Evolutionary conservation across 139 green algal species (phyloP).

Genomic region (Tetradesmus lagerheimii): DNA sequence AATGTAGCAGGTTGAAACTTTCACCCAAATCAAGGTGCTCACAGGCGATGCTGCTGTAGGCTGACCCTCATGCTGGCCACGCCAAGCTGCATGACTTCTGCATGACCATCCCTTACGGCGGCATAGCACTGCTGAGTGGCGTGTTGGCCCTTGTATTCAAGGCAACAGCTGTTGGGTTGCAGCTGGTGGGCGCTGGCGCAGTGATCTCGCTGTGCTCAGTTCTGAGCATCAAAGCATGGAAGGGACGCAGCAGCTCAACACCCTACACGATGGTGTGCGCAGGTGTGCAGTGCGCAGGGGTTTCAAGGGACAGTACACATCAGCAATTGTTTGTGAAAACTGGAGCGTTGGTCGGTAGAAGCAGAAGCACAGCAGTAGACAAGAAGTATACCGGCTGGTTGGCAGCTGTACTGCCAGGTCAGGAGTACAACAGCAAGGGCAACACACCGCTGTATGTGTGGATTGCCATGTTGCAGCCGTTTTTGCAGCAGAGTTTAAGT

Average conservation of each 20-base stretch:
- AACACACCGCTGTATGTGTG: background rate
- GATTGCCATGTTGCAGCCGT: background rate
- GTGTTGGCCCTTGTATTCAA: slow-evolving; percentile 58
- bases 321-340: too few species aligned
- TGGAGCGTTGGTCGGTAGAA: too few species aligned
- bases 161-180: slow-evolving; percentile 40
- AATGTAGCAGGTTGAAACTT: background rate
- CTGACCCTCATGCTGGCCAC: slow-evolving; percentile 50
- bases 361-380: too few species aligned
- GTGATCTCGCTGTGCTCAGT: slow-evolving; percentile 44
- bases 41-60: background rate
- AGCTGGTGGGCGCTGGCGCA: slow-evolving; percentile 46
- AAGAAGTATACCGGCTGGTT: too few species aligned
- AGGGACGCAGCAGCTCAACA: slow-evolving; percentile 44
- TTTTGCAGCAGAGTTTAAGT: background rate
- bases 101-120: slow-evolving; percentile 86
- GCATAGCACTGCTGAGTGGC: slow-evolving; percentile 61
- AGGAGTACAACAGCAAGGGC: background rate
- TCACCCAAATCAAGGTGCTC: background rate
- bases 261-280: slow-evolving; percentile 63
- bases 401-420: background rate
- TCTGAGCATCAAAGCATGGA: slow-evolving; percentile 72
- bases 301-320: too few species aligned
- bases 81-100: slow-evolving; percentile 90
- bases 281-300: slow-evolving; percentile 51